A percentile compares a stretch with the other conserved stretches of the same genome.
These are phyloP conservation scores for Trypethelium eluteriae DNA, from an alignment of 495 filamentous ascomycete genomes.

Conservation along the genomic window DNA sequence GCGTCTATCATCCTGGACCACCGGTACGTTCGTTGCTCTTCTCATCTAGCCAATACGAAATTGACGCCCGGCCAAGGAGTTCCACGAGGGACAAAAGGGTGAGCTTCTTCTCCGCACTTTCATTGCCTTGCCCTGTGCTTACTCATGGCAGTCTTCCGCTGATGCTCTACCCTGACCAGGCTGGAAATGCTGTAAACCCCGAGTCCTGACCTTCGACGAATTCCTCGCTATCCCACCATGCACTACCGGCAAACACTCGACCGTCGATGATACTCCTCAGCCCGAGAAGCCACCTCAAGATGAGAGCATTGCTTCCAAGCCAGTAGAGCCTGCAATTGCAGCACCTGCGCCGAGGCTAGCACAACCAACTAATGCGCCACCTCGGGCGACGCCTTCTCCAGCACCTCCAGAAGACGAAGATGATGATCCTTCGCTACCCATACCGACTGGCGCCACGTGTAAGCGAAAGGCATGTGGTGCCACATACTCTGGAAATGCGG, in stretches of 20 bases:
- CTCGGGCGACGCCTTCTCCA: constrained; percentile 48
- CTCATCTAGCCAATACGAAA: background rate
- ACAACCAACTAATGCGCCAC: constrained; percentile 43
- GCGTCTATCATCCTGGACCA: constrained; percentile 86
- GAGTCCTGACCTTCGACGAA: constrained; percentile 97
- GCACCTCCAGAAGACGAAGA: constrained; percentile 72
- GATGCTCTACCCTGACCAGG: constrained; percentile 45
- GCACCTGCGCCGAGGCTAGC: constrained; percentile 45
- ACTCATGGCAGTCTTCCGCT: constrained; percentile 13
- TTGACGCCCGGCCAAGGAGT: constrained; percentile 33
- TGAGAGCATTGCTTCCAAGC: constrained; percentile 24
- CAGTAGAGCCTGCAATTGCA: constrained; percentile 20
- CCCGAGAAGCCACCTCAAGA: constrained; percentile 43
- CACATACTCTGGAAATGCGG: constrained; percentile 50
- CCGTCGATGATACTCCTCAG: constrained; percentile 64
- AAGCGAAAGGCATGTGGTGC: constrained; percentile 66
- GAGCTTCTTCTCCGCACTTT: constrained; percentile 30
- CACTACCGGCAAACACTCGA: constrained; percentile 88
- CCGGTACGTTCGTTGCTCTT: constrained; percentile 36
- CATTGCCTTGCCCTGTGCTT: background rate
- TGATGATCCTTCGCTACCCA: constrained; percentile 65
- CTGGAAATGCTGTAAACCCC: constrained; percentile 99
- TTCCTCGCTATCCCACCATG: constrained; percentile 92
- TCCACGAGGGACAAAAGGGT: constrained; percentile 99
- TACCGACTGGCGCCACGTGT: constrained; percentile 66